phyloP scores from a whole-genome alignment of 805 yeast genomes.

The Saturnispora gosingensis region DNA sequence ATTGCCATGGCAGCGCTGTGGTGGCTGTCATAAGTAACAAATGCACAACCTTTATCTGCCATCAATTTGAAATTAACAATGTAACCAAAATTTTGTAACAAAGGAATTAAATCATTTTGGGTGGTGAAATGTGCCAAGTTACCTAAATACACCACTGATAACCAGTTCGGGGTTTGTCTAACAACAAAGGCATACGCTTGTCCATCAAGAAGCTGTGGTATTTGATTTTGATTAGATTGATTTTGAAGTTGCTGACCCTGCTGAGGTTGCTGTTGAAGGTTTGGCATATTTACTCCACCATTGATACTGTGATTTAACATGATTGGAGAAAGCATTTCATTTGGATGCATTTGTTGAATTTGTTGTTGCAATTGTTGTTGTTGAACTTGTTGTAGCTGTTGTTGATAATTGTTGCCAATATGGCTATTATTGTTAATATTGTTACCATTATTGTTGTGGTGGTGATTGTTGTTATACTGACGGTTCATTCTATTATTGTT shows the following conservation, averaged over 20 bases:
- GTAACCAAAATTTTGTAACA: constrained; percentile 72
- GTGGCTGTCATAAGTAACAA: constrained; percentile 78
- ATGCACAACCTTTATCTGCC: constrained; percentile 81
- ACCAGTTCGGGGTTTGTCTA: constrained; percentile 75
- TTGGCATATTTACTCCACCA: not conserved
- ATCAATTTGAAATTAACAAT: constrained; percentile 73
- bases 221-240: not conserved
- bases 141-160: constrained; percentile 80
- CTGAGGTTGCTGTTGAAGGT: not conserved
- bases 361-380: not conserved
- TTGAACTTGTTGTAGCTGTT: constrained; percentile 15
- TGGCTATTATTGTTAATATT: constrained; percentile 15
- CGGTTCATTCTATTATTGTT: constrained; percentile 11
- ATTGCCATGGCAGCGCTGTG: constrained; percentile 86
- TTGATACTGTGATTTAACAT: not conserved
- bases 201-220: constrained; percentile 16
- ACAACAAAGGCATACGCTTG: constrained; percentile 55
- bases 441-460: constrained; percentile 14
- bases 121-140: constrained; percentile 71
- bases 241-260: not conserved
- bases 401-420: constrained; percentile 2
- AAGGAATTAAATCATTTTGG: constrained; percentile 62
- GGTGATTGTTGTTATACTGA: constrained; percentile 10
- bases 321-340: constrained; percentile 4
- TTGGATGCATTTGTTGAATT: not conserved